A percentile compares a stretch with the other conserved stretches of the same genome.
These are phyloP conservation scores for Phaeomoniella chlamydospora DNA, from an alignment of 2,329 filamentous ascomycete species.

Conservation along the genomic window DNA sequence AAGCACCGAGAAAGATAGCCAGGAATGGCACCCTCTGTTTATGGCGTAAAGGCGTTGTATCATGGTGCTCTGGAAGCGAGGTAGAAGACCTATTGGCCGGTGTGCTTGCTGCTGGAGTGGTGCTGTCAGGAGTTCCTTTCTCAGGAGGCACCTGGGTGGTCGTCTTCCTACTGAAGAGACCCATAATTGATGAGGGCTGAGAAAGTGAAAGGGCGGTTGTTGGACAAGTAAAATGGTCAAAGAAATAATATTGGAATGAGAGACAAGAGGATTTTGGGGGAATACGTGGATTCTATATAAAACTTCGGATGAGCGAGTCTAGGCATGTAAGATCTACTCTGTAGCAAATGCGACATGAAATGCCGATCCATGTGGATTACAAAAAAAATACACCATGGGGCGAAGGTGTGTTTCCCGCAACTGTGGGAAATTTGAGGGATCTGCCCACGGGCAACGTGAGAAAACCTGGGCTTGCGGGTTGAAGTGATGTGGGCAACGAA, in stretches of 20 bases:
- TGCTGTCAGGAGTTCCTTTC: not conserved
- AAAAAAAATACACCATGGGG: not conserved
- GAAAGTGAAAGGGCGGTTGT: not conserved
- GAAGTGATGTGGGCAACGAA: no score
- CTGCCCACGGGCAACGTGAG: not conserved
- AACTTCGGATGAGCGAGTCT: not conserved
- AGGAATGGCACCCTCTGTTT: not conserved
- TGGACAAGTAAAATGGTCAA: not conserved
- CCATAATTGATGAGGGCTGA: not conserved
- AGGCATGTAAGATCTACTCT: no score
- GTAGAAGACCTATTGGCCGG: not conserved
- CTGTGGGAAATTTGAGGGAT: not conserved
- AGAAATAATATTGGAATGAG: not conserved
- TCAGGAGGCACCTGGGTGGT: not conserved
- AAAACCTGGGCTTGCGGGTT: no score
- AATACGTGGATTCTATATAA: not conserved
- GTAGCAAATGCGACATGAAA: not conserved
- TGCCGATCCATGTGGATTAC: not conserved
- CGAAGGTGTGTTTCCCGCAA: not conserved
- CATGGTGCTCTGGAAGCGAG: not conserved
- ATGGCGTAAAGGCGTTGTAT: not conserved
- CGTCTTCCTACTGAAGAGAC: not conserved
- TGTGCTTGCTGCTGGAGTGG: not conserved
- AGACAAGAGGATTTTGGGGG: not conserved
- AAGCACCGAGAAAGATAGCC: not conserved